Conservation (phyloP, 2,329 filamentous ascomycete genomes). For the Venturia oleaginea region DNA sequence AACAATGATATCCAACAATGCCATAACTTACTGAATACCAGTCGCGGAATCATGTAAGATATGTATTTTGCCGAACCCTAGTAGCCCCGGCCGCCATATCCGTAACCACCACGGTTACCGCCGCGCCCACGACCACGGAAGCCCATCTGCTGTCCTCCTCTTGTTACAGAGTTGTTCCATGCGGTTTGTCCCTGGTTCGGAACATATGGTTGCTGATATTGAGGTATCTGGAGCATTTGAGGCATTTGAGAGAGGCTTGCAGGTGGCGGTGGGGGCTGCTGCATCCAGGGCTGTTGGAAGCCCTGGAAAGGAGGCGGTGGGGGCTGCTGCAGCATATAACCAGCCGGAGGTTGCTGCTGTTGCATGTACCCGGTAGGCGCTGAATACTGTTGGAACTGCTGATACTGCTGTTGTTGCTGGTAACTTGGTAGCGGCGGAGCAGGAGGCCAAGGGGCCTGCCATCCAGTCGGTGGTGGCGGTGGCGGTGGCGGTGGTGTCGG, state of each 20-base stretch:
- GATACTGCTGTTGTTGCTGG: constrained; percentile 6
- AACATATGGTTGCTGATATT: background rate
- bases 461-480: background rate
- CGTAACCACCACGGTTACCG: constrained; percentile 1
- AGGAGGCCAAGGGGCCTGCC: constrained; percentile 5
- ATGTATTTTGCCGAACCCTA: background rate
- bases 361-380: background rate
- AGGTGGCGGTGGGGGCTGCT: background rate
- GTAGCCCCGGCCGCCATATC: background rate
- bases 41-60: background rate
- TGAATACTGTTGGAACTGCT: background rate
- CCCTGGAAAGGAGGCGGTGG: constrained; percentile 3
- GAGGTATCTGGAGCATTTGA: background rate
- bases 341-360: background rate
- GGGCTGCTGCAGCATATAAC: background rate
- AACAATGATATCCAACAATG: background rate
- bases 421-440: constrained; percentile 5
- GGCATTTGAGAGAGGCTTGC: background rate
- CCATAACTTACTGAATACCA: background rate
- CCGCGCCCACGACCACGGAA: constrained; percentile 5
- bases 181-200: background rate
- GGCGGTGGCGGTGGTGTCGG: constrained; percentile 4
- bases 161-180: background rate
- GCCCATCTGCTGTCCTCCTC: background rate
- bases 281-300: constrained; percentile 2